phyloP scores from a whole-genome alignment of 768 basidiomycete genomes.

The Botryobasidium botryosum region DNA sequence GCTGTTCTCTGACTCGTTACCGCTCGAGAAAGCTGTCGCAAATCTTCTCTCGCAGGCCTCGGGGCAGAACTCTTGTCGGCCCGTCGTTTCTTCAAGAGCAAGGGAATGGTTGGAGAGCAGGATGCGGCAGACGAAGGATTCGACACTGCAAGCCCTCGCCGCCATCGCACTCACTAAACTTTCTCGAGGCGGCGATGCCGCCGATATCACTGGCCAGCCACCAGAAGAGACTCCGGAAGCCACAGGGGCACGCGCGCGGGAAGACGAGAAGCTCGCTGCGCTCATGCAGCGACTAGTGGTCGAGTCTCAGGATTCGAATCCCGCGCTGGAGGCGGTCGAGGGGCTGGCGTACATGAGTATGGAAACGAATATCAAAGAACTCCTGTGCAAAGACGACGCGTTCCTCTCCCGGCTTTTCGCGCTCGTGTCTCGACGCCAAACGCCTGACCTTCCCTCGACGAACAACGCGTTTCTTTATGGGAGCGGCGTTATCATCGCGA shows the following conservation, averaged over 20 bases:
- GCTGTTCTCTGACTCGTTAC: slow-evolving; percentile 31
- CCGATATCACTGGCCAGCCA: slow-evolving; percentile 22
- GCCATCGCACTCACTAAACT: slow-evolving; percentile 68
- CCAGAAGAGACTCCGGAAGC: background rate
- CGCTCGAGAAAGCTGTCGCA: slow-evolving; percentile 43
- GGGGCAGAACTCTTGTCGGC: slow-evolving; percentile 56
- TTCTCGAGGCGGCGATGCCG: slow-evolving; percentile 33
- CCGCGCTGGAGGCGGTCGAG: slow-evolving; percentile 54
- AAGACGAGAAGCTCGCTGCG: slow-evolving; percentile 32
- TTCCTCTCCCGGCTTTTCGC: slow-evolving; percentile 44
- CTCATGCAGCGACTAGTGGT: slow-evolving; percentile 42
- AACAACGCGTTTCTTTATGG: slow-evolving; percentile 50
- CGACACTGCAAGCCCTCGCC: slow-evolving; percentile 38
- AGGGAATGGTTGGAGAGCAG: slow-evolving; percentile 51
- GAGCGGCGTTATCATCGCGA: slow-evolving; percentile 52
- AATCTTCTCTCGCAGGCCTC: slow-evolving; percentile 61
- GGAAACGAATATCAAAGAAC: slow-evolving; percentile 21
- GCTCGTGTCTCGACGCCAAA: slow-evolving; percentile 36
- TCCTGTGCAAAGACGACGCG: slow-evolving; percentile 32
- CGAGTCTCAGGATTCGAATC: slow-evolving; percentile 13
- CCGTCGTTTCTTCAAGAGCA: slow-evolving; percentile 37
- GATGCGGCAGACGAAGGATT: slow-evolving; percentile 31
- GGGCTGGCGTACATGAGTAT: slow-evolving; percentile 62
- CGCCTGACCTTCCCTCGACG: slow-evolving; percentile 7
- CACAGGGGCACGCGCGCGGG: background rate